phyloP scores from a whole-genome alignment of 1,139 yeast genomes.

The Diutina scorzettiae region DNA sequence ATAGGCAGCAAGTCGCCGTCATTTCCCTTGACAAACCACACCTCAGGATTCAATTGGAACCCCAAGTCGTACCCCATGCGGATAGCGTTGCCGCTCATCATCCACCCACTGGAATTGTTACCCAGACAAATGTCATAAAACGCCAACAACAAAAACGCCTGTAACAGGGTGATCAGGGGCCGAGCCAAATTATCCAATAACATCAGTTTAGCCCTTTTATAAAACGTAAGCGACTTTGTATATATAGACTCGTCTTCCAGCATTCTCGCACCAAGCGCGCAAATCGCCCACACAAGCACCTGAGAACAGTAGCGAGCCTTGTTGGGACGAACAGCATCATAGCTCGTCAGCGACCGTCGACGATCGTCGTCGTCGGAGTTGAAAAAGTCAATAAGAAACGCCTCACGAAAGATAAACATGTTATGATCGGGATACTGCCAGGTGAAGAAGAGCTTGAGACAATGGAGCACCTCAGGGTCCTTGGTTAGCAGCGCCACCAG shows the following conservation, averaged over 20 bases:
- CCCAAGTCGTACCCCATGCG: conserved; percentile 58
- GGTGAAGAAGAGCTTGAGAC: conserved; percentile 44
- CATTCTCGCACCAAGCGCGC: conserved; percentile 46
- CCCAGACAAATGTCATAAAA: conserved; percentile 49
- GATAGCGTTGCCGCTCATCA: conserved; percentile 48
- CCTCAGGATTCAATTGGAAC: conserved; percentile 49
- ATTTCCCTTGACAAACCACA: conserved; percentile 33
- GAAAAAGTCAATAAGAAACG: conserved; percentile 48
- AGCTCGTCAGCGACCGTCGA: background rate
- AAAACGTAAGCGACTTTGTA: conserved; percentile 27
- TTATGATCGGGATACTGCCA: conserved; percentile 60
- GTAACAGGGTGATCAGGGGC: conserved; percentile 34
- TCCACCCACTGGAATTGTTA: conserved; percentile 48
- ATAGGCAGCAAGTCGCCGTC: conserved; percentile 19
- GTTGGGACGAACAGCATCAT: conserved; percentile 16
- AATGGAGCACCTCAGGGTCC: conserved; percentile 33
- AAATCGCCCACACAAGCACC: conserved; percentile 39
- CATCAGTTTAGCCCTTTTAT: conserved; percentile 31
- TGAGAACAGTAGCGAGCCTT: conserved; percentile 39
- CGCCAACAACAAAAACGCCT: conserved; percentile 38
- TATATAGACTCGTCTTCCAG: conserved; percentile 30
- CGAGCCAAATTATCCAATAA: conserved; percentile 28
- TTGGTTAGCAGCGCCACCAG: conserved; percentile 19
- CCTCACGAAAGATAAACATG: conserved; percentile 51
- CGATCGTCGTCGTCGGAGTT: conserved; percentile 11